Conservation (phyloP, 2,329 filamentous ascomycete species). For the Arthrobotrys pseudoclavata region DNA sequence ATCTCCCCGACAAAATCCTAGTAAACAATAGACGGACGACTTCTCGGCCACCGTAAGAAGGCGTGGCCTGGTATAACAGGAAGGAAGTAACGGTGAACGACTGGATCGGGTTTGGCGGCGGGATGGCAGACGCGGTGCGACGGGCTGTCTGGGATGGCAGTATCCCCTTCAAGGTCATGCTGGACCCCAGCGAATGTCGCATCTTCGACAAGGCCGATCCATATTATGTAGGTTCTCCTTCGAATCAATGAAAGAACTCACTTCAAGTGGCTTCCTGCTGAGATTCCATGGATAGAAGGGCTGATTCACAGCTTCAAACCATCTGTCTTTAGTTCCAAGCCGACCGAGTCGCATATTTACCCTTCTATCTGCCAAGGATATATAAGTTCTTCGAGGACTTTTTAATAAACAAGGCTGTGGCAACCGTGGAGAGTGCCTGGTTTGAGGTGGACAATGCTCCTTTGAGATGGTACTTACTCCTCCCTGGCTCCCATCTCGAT, state of each 20-base stretch:
- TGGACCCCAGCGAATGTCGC: constrained; percentile 63
- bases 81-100: not conserved
- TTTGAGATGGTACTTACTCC: constrained; percentile 72
- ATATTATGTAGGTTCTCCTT: constrained; percentile 62
- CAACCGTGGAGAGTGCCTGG: constrained; percentile 63
- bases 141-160: constrained; percentile 63
- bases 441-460: constrained; percentile 78
- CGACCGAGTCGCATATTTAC: constrained; percentile 77
- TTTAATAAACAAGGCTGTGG: constrained; percentile 72
- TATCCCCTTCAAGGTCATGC: constrained; percentile 63
- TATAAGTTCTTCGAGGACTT: constrained; percentile 74
- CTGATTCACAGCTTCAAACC: constrained; percentile 51
- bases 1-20: not conserved
- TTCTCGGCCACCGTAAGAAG: not conserved
- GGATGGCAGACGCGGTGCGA: constrained; percentile 58
- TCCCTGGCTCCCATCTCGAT: not conserved
- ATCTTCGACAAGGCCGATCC: constrained; percentile 62
- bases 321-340: constrained; percentile 69
- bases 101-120: constrained; percentile 4
- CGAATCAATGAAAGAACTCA: not conserved
- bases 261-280: constrained; percentile 34
- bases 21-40: not conserved
- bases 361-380: constrained; percentile 74
- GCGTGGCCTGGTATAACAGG: not conserved
- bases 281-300: constrained; percentile 44